Evolutionary conservation across 148 eudicot genomes (phyloP).

Genomic region (Nepenthes mirabilis): DNA sequence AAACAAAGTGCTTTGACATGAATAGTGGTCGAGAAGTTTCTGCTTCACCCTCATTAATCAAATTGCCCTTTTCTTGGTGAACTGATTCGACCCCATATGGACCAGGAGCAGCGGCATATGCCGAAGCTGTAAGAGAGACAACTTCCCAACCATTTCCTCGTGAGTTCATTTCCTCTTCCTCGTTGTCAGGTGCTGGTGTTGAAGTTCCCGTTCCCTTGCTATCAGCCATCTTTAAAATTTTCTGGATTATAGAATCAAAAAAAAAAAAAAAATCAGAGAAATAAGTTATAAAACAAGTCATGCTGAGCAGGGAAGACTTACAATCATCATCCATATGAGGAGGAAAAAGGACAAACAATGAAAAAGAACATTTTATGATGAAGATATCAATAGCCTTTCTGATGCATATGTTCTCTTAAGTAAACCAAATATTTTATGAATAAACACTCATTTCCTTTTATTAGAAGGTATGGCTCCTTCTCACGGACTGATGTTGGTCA

Average conservation of each 20-base stretch:
- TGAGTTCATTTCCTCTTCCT: constrained; percentile 28
- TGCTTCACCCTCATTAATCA: constrained; percentile 23
- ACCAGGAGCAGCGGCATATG: constrained; percentile 81
- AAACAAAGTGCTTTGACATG: constrained; percentile 65
- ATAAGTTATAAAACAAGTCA: too few relatives aligned
- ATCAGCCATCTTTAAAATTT: constrained; percentile 23
- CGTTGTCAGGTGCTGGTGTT: constrained; percentile 17
- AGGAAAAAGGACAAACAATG: too few relatives aligned
- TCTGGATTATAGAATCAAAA: too few relatives aligned
- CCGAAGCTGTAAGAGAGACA: constrained; percentile 76
- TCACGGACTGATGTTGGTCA: neutral
- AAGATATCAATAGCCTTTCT: too few relatives aligned
- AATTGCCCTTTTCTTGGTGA: constrained; percentile 19
- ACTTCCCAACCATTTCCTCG: constrained; percentile 91
- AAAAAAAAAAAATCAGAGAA: too few relatives aligned
- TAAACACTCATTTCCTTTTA: too few relatives aligned
- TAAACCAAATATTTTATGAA: too few relatives aligned
- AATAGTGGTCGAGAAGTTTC: constrained; percentile 56
- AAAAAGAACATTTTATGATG: too few relatives aligned
- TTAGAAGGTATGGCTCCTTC: too few relatives aligned
- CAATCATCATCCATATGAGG: too few relatives aligned
- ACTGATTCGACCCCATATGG: constrained; percentile 26
- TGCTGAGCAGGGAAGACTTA: too few relatives aligned
- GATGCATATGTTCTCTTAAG: too few relatives aligned
- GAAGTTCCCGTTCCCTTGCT: constrained; percentile 1